These are phyloP conservation scores for Colletotrichum tanaceti DNA, from an alignment of 2,329 filamentous ascomycete genomes.

Conservation along the genomic window DNA sequence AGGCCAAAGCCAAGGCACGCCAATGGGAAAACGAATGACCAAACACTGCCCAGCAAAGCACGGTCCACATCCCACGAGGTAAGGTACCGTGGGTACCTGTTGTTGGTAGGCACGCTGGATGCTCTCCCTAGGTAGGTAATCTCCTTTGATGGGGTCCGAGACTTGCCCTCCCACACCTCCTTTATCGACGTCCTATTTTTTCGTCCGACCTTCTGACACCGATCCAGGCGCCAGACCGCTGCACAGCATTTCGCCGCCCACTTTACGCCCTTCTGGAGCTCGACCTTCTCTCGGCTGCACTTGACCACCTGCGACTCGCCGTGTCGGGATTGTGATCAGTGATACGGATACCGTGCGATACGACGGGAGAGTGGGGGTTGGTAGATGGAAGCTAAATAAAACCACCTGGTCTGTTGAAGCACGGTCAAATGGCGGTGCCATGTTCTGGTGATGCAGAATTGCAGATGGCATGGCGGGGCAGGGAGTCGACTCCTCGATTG, in stretches of 20 bases:
- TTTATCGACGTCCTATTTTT: conserved; percentile 3
- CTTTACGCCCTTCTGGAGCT: conserved; percentile 7
- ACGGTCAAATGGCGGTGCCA: background rate
- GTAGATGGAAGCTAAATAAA: conserved; percentile 5
- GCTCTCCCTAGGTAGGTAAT: background rate
- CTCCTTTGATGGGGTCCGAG: conserved; percentile 5
- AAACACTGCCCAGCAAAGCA: background rate
- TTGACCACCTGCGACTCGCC: conserved; percentile 16
- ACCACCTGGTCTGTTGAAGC: background rate
- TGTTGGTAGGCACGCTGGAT: too few relatives aligned
- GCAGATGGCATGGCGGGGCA: conserved; percentile 3
- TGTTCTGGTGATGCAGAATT: background rate
- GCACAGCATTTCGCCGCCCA: background rate
- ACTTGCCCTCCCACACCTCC: conserved; percentile 4
- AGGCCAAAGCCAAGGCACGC: background rate
- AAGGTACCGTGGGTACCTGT: too few relatives aligned
- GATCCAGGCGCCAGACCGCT: conserved; percentile 3
- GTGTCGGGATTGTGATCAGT: conserved; percentile 5
- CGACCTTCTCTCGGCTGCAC: conserved; percentile 23
- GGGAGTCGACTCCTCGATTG: background rate
- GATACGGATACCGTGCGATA: conserved; percentile 18
- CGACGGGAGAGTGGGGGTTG: conserved; percentile 11
- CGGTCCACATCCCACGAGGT: too few relatives aligned
- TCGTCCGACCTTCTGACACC: conserved; percentile 29
- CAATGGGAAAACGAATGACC: too few relatives aligned